phyloP scores from a whole-genome alignment of 2,329 filamentous ascomycete species.

The Diaporthe citrichinensis region DNA sequence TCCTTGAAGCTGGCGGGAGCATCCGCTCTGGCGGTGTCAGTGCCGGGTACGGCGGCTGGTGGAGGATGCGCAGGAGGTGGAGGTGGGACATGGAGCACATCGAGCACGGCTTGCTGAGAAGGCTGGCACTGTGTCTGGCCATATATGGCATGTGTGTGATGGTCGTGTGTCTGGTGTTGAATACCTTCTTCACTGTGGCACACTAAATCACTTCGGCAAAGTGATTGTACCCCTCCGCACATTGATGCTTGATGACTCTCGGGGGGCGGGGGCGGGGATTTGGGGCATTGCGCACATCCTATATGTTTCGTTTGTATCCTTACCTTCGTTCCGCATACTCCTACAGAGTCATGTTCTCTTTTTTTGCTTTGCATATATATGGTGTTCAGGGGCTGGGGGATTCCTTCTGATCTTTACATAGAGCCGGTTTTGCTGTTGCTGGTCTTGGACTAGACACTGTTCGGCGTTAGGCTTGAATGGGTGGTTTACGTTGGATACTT shows the following conservation, averaged over 20 bases:
- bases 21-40: conserved; percentile 58
- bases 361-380: conserved; percentile 24
- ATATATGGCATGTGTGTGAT: conserved; percentile 91
- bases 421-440: conserved; percentile 1
- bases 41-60: conserved; percentile 52
- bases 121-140: conserved; percentile 80
- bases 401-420: background rate
- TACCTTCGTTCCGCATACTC: conserved; percentile 1
- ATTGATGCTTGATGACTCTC: background rate
- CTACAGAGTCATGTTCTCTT: background rate
- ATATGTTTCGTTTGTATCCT: background rate
- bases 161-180: conserved; percentile 88
- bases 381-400: conserved; percentile 12
- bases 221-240: background rate
- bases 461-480: conserved; percentile 7
- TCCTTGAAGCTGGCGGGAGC: conserved; percentile 62
- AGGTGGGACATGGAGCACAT: conserved; percentile 74
- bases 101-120: conserved; percentile 76
- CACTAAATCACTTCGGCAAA: conserved; percentile 60
- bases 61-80: conserved; percentile 70
- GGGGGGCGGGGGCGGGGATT: background rate
- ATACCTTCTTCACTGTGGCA: conserved; percentile 81
- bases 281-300: background rate
- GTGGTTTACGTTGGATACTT: conserved; percentile 1
- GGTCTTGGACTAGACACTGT: background rate